Evolutionary conservation across 768 basidiomycete species (phyloP).

Genomic region (Mrakia frigida): DNA sequence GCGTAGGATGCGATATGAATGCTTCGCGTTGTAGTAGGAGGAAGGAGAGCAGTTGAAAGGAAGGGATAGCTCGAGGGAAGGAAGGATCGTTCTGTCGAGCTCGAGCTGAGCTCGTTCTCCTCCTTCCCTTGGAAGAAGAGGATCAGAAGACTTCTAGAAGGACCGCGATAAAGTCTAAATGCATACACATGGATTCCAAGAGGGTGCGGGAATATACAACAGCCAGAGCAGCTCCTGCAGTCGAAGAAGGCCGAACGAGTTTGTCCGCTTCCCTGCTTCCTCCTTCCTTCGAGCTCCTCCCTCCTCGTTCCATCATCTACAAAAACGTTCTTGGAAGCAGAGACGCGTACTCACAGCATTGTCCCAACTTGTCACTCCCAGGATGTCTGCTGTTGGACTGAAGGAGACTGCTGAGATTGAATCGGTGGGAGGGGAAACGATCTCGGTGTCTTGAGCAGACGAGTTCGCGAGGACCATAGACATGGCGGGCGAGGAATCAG

Average conservation of each 20-base stretch:
- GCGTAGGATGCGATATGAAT: no score
- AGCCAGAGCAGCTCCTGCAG: background rate
- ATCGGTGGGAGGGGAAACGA: constrained; percentile 74
- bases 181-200: no score
- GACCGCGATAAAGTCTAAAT: no score
- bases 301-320: background rate
- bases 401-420: constrained; percentile 81
- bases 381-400: constrained; percentile 78
- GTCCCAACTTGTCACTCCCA: constrained; percentile 92
- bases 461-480: background rate
- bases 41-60: no score
- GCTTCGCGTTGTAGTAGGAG: no score
- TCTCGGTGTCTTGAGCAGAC: constrained; percentile 47
- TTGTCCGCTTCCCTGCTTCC: no score
- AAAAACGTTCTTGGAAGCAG: background rate
- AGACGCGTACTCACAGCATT: constrained; percentile 60
- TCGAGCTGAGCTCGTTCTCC: no score
- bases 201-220: no score
- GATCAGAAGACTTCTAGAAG: no score
- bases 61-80: no score
- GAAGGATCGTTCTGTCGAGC: no score
- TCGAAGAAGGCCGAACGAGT: background rate
- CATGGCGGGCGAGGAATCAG: background rate
- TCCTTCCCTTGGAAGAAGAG: no score
- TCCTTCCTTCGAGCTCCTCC: background rate